Percentiles rank a stretch among this genome's conserved stretches.
Conservation (phyloP, 1,139 yeast species). For the Candida sanyaensis region DNA sequence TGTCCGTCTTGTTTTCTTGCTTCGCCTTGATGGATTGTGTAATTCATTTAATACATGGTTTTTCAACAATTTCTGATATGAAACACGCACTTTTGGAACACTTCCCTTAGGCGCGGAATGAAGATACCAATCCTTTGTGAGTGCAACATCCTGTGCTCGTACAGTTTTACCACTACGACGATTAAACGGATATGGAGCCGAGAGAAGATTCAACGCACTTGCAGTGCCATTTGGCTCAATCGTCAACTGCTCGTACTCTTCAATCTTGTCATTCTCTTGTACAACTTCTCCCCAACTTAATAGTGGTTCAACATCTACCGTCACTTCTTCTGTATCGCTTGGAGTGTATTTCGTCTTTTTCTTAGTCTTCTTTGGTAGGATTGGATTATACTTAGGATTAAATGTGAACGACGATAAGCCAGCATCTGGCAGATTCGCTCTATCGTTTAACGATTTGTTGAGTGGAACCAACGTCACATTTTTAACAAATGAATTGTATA, state of each 20-base stretch:
- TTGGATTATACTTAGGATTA: constrained; percentile 58
- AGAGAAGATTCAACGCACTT: constrained; percentile 64
- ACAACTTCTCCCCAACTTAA: constrained; percentile 5
- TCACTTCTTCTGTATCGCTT: constrained; percentile 26
- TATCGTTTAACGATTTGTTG: constrained; percentile 59
- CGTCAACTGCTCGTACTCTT: constrained; percentile 12
- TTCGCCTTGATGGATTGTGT: constrained; percentile 42
- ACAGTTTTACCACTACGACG: constrained; percentile 68
- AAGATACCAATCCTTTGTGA: constrained; percentile 80
- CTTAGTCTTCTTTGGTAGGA: constrained; percentile 35
- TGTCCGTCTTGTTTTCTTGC: constrained; percentile 42
- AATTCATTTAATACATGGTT: constrained; percentile 72
- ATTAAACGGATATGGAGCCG: constrained; percentile 88
- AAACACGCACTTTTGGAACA: constrained; percentile 77
- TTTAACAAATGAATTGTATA: constrained; percentile 79
- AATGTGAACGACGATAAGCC: constrained; percentile 56
- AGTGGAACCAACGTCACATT: constrained; percentile 63
- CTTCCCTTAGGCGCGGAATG: constrained; percentile 62
- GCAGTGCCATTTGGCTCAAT: constrained; percentile 46
- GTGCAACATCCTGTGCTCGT: constrained; percentile 88
- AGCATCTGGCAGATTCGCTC: constrained; percentile 36
- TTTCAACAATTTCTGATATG: constrained; percentile 85
- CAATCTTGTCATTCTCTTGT: constrained; percentile 36
- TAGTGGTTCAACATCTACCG: constrained; percentile 49
- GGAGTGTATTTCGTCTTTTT: constrained; percentile 14